phyloP scores from a whole-genome alignment of 1,284 basidiomycete species.

The Earliella scabrosa region DNA sequence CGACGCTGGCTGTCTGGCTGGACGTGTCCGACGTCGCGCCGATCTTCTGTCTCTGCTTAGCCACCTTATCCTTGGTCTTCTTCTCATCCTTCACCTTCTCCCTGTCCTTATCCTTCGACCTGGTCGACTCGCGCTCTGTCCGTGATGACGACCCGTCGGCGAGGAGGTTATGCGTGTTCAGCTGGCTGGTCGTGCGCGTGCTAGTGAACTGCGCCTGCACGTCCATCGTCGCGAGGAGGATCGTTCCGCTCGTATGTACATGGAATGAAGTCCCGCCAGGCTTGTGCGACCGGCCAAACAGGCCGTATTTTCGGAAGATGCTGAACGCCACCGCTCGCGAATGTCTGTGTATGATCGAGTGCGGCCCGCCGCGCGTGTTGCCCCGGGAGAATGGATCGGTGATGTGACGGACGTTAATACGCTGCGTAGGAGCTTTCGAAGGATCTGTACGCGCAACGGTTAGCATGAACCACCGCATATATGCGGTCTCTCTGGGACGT shows the following conservation, averaged over 20 bases:
- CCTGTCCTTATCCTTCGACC: slow-evolving; percentile 16
- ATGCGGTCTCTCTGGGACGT: slow-evolving; percentile 30
- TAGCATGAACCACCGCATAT: background rate
- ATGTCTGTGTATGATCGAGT: slow-evolving; percentile 76
- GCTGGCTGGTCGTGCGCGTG: slow-evolving; percentile 72
- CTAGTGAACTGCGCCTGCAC: slow-evolving; percentile 80
- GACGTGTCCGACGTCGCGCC: slow-evolving; percentile 18
- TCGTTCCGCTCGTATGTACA: slow-evolving; percentile 49
- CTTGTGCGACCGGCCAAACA: slow-evolving; percentile 33
- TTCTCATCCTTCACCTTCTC: slow-evolving; percentile 15
- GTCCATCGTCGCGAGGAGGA: slow-evolving; percentile 68
- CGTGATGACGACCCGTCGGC: slow-evolving; percentile 41
- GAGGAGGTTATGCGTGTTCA: slow-evolving; percentile 69
- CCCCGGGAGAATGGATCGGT: slow-evolving; percentile 49
- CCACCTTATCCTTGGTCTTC: slow-evolving; percentile 13
- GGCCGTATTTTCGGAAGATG: slow-evolving; percentile 65
- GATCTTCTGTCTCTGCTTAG: background rate
- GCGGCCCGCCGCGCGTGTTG: slow-evolving; percentile 56
- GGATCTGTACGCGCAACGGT: slow-evolving; percentile 45
- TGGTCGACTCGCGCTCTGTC: slow-evolving; percentile 9
- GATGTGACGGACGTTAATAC: slow-evolving; percentile 63
- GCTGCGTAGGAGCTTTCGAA: slow-evolving; percentile 64
- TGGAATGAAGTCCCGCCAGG: slow-evolving; percentile 31
- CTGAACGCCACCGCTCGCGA: slow-evolving; percentile 77
- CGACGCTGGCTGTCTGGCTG: slow-evolving; percentile 31